Base-by-base conservation (phyloP, 163 green algal genomes). In the Chloromonas sp. region DNA sequence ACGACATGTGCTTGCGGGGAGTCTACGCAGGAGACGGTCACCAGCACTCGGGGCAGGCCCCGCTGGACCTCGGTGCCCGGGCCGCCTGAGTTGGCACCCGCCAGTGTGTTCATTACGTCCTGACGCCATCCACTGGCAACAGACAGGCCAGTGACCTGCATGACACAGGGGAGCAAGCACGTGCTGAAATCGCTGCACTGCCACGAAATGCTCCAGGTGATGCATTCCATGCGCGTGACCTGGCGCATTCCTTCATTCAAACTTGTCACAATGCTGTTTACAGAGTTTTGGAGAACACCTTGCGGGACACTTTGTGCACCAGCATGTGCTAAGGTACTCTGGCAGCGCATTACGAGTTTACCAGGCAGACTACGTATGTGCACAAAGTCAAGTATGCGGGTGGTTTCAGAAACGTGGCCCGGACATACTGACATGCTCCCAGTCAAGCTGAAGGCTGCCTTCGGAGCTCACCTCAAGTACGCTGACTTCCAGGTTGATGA, bases 401-500 rank as follows among this genome's bases (percentile, higher is more conserved):
- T 36, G 36, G 36, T 36, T 36, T 36, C 36, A 36, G 36, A 36
- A 36, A 36, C 36, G 36, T 36, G 36, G 36, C 36, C 36, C 36
- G 36, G 36, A 36, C 36, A 36, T 36, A 36, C 36, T 36, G 36
- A 36, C 36, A 36, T 36, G 36, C 36, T 36, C 36, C 36, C 36
- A 36, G 36, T 36, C 36, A 36, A 36, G 36, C 36, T 36, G 36
- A 36, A 36, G 36, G 36, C 36, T 36, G 36, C 36, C 36, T 36
- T 36, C 36, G 36, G 36, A 36, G 36, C 77, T 60, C 59, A 87
- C 82, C 87, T 92, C 87, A 76, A 92, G 83, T 57, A 92, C 84
- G 0, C 74, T 84, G 14, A 92, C 60, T 58, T 92, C 89, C 76
- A 92, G 86, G 83, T 91, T 89, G 60, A 91, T 70, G 58, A 82